phyloP scores from a whole-genome alignment of 768 basidiomycete species.

The Lactarius sp. region DNA sequence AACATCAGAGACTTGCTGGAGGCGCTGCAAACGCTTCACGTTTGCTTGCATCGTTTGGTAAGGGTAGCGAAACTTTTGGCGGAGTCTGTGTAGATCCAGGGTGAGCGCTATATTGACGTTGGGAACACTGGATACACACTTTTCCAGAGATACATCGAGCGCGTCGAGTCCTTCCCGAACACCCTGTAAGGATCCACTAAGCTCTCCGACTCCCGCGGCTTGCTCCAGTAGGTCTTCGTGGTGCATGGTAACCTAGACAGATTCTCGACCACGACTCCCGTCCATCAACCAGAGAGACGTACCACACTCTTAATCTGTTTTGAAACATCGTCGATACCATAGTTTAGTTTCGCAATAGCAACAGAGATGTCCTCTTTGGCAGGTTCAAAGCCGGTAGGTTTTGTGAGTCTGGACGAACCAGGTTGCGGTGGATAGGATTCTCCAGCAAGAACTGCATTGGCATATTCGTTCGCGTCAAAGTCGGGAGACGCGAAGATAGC shows the following conservation, averaged over 20 bases:
- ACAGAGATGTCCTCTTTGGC: constrained; percentile 85
- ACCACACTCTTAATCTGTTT: constrained; percentile 87
- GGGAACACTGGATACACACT: constrained; percentile 42
- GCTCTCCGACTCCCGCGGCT: constrained; percentile 67
- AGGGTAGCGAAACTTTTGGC: constrained; percentile 80
- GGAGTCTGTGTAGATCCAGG: constrained; percentile 47
- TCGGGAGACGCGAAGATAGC: constrained; percentile 63
- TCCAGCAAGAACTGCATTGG: constrained; percentile 83
- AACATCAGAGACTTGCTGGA: constrained; percentile 81
- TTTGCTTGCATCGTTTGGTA: constrained; percentile 68
- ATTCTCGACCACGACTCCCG: background rate
- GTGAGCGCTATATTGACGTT: background rate
- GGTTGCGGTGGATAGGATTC: constrained; percentile 59
- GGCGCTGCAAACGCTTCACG: constrained; percentile 67
- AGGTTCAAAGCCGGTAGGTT: constrained; percentile 43
- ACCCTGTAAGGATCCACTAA: constrained; percentile 62
- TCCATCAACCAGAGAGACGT: constrained; percentile 27
- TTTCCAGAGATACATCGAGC: constrained; percentile 70
- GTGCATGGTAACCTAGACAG: constrained; percentile 65
- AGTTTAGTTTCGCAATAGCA: constrained; percentile 81
- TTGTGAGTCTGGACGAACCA: constrained; percentile 30
- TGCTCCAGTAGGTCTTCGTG: constrained; percentile 79
- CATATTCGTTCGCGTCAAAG: constrained; percentile 88
- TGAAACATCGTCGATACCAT: constrained; percentile 86
- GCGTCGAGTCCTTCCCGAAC: constrained; percentile 69